Percentiles rank a stretch among this genome's conserved stretches.
phyloP scores from a whole-genome alignment of 441 rosid genomes.

The Kokia cookei region DNA sequence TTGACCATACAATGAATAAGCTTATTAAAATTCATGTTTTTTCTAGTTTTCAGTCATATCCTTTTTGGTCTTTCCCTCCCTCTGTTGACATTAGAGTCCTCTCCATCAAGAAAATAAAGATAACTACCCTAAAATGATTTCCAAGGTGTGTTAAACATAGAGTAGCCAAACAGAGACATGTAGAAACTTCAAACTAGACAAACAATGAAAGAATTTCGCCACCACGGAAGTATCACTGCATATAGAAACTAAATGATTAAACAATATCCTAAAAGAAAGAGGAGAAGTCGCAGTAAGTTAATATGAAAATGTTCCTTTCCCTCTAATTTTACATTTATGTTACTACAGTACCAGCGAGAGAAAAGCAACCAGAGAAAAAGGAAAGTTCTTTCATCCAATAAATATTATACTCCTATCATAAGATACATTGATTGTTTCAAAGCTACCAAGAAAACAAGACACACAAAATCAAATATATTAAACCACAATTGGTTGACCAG shows the following conservation, averaged over 20 bases:
- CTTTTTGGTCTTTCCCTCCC: too few species aligned
- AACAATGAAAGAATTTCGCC: background rate
- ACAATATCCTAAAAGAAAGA: background rate
- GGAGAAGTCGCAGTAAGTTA: background rate
- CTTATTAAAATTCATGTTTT: too few species aligned
- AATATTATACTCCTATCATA: background rate
- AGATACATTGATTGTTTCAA: slow-evolving; percentile 1
- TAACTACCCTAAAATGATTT: too few species aligned
- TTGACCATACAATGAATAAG: too few species aligned
- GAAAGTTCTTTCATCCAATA: background rate
- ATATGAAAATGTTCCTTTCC: background rate
- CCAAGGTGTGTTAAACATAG: too few species aligned
- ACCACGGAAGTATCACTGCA: background rate
- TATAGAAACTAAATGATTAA: background rate
- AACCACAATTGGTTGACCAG: background rate
- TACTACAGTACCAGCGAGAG: too few species aligned
- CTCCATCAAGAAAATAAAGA: too few species aligned
- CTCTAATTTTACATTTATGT: background rate
- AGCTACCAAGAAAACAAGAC: background rate
- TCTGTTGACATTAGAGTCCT: too few species aligned
- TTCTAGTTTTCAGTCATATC: too few species aligned
- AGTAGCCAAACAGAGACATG: too few species aligned
- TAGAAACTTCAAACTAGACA: too few species aligned
- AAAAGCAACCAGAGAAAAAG: background rate
- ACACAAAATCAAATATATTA: background rate